Percentiles rank a stretch among this genome's conserved stretches.
phyloP scores from a whole-genome alignment of 306 rosid genomes.

The Vigna radiata region DNA sequence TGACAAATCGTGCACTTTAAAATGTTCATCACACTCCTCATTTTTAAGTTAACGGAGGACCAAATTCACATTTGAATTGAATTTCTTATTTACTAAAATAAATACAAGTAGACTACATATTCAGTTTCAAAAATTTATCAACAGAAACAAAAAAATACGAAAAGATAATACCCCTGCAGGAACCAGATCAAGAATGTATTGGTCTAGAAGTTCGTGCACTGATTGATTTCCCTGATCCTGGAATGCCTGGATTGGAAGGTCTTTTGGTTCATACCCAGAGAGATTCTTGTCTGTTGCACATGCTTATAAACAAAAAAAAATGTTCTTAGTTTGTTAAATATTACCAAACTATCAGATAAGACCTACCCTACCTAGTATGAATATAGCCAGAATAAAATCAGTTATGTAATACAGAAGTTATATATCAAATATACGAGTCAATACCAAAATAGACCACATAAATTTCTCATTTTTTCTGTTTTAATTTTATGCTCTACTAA shows the following conservation, averaged over 20 bases:
- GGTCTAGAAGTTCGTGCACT: conserved; percentile 60
- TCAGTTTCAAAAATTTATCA: conserved; percentile 10
- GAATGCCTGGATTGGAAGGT: conserved; percentile 42
- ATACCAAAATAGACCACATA: conserved; percentile 22
- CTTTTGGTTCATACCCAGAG: conserved; percentile 45
- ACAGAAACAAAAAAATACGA: conserved; percentile 29
- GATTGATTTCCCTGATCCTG: conserved; percentile 52
- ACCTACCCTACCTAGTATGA: neutral
- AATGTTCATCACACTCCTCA: neutral
- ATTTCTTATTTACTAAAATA: conserved; percentile 24
- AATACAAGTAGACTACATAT: neutral
- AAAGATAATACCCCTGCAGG: conserved; percentile 61
- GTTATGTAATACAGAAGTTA: conserved; percentile 8
- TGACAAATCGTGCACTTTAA: neutral
- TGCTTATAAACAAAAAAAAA: neutral
- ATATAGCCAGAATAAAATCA: conserved; percentile 10
- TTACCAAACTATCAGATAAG: conserved; percentile 18
- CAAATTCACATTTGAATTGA: conserved; percentile 8
- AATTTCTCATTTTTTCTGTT: neutral
- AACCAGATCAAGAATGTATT: conserved; percentile 61
- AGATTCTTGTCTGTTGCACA: conserved; percentile 53
- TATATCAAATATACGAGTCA: conserved; percentile 27
- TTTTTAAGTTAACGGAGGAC: conserved; percentile 3
- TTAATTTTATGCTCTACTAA: neutral
- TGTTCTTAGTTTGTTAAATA: conserved; percentile 3